These are phyloP conservation scores for Diplosphaera chodatii DNA, from an alignment of 139 green algal species.

Conservation along the genomic window DNA sequence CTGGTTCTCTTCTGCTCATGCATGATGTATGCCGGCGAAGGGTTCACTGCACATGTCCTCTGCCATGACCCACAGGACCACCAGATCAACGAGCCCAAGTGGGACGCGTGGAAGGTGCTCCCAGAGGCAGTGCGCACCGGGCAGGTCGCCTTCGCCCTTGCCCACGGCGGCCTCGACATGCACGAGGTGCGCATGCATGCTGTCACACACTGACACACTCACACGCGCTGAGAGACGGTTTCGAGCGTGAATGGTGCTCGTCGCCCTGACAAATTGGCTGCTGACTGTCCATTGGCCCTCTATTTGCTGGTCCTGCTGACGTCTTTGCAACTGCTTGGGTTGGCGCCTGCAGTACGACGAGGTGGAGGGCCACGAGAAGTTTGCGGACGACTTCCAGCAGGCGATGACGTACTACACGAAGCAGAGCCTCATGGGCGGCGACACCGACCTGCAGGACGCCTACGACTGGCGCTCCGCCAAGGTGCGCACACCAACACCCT, in stretches of 20 bases:
- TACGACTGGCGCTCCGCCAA: conserved; percentile 16
- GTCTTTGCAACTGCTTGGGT: not conserved
- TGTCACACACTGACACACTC: too few species aligned
- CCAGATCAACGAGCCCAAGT: conserved; percentile 28
- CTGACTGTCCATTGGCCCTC: too few species aligned
- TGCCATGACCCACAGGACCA: conserved; percentile 1
- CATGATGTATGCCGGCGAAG: too few species aligned
- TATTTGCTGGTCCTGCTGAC: too few species aligned
- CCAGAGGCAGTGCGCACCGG: conserved; percentile 22
- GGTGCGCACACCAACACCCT: not conserved
- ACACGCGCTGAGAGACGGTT: too few species aligned
- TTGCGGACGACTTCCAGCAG: conserved; percentile 19
- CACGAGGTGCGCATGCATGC: too few species aligned
- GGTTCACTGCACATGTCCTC: too few species aligned
- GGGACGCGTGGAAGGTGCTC: conserved; percentile 22
- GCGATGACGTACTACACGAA: conserved; percentile 30
- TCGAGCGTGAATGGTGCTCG: too few species aligned
- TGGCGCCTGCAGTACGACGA: conserved; percentile 24
- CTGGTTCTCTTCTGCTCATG: too few species aligned
- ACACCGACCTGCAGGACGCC: conserved; percentile 4
- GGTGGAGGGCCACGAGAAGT: conserved; percentile 11
- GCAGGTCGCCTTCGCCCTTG: conserved; percentile 16
- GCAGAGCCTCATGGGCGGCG: conserved; percentile 19
- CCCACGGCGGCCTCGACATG: conserved; percentile 21
- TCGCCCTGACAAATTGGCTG: too few species aligned